Evolutionary conservation across 768 basidiomycete genomes (phyloP).

Genomic region (Suillus subaureus): DNA sequence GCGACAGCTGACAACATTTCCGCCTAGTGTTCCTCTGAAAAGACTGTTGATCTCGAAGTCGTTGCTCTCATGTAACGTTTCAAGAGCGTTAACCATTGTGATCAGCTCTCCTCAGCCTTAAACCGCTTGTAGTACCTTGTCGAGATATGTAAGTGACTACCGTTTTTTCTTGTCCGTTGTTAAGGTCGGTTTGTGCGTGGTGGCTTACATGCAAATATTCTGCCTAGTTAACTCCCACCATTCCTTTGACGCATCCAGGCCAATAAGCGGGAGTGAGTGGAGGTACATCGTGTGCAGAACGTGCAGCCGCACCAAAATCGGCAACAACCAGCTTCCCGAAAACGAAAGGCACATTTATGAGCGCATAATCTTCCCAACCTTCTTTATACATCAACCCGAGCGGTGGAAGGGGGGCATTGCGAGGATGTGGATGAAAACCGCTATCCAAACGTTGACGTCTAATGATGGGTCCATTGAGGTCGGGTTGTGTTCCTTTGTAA

Average conservation of each 20-base stretch:
- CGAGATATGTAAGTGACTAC: conserved; percentile 70
- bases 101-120: conserved; percentile 54
- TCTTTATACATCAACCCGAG: conserved; percentile 66
- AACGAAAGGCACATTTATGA: conserved; percentile 73
- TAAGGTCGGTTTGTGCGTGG: conserved; percentile 16
- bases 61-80: conserved; percentile 48
- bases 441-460: conserved; percentile 49
- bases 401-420: conserved; percentile 74
- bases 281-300: conserved; percentile 27
- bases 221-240: conserved; percentile 73
- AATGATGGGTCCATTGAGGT: conserved; percentile 35
- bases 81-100: conserved; percentile 63
- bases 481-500: conserved; percentile 47
- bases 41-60: conserved; percentile 61
- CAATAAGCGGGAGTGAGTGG: conserved; percentile 42
- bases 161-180: conserved; percentile 41
- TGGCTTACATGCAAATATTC: conserved; percentile 42
- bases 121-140: conserved; percentile 52
- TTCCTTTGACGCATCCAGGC: conserved; percentile 44
- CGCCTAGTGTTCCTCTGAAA: conserved; percentile 53
- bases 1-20: conserved; percentile 66
- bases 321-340: conserved; percentile 77
- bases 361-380: conserved; percentile 78
- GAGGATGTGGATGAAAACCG: conserved; percentile 72
- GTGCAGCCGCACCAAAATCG: conserved; percentile 68